phyloP scores from a whole-genome alignment of 495 filamentous ascomycete species.

The Hyaloscypha variabilis region DNA sequence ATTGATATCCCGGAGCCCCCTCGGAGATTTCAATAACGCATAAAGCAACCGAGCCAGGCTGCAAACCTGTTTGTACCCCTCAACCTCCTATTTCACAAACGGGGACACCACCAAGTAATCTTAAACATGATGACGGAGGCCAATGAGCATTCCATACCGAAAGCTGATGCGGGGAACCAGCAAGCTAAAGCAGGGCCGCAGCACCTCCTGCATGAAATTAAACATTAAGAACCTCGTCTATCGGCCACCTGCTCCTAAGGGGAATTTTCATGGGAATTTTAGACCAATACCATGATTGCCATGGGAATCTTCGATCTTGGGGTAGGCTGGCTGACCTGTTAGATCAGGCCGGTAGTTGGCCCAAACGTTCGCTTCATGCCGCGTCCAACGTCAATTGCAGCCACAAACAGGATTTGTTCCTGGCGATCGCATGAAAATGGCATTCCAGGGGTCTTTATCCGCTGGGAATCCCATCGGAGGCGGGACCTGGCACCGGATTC shows the following conservation, averaged over 20 bases:
- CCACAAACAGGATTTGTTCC: slow-evolving; percentile 5
- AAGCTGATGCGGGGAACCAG: background rate
- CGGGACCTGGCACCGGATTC: background rate
- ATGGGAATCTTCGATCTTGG: background rate
- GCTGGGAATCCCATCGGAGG: background rate
- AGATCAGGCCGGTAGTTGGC: background rate
- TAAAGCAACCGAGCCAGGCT: background rate
- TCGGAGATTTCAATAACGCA: background rate
- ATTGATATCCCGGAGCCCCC: background rate
- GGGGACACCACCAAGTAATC: background rate
- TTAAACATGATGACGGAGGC: background rate
- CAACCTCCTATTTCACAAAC: background rate
- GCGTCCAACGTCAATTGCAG: background rate
- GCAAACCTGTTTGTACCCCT: background rate
- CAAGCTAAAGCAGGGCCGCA: background rate
- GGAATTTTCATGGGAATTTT: background rate
- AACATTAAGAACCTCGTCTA: background rate
- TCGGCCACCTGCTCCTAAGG: background rate
- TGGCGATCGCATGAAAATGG: slow-evolving; percentile 6
- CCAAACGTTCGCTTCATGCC: background rate
- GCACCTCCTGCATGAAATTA: background rate
- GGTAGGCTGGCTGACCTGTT: background rate
- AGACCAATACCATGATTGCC: background rate
- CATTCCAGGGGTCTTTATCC: slow-evolving; percentile 1
- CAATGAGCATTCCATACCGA: background rate